phyloP scores from a whole-genome alignment of 208 protist species.

The Trypanosoma avium region DNA sequence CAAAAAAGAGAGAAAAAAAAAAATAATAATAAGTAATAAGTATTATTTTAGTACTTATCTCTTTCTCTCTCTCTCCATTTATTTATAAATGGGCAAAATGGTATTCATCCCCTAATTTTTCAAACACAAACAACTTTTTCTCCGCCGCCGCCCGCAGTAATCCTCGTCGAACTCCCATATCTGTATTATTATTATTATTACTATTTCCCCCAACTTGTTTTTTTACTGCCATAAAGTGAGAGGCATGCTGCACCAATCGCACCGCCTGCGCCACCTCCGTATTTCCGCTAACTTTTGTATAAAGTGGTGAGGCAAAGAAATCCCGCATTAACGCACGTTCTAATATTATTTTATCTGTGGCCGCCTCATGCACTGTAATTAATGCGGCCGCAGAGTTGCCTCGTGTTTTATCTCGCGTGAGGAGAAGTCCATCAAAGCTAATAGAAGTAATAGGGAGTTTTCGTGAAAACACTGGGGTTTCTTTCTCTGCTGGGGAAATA shows the following conservation, averaged over 20 bases:
- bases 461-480: slow-evolving; percentile 42
- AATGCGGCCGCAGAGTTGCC: slow-evolving; percentile 34
- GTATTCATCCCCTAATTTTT: slow-evolving; percentile 65
- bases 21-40: neutral
- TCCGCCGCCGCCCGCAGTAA: slow-evolving; percentile 35
- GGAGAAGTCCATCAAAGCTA: slow-evolving; percentile 58
- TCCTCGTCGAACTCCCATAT: slow-evolving; percentile 1
- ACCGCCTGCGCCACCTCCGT: slow-evolving; percentile 25
- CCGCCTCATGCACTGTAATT: slow-evolving; percentile 51
- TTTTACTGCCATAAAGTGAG: slow-evolving; percentile 70
- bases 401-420: slow-evolving; percentile 19
- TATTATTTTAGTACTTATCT: slow-evolving; percentile 4
- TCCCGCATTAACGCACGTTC: slow-evolving; percentile 61
- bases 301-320: slow-evolving; percentile 55
- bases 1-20: neutral
- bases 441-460: slow-evolving; percentile 55
- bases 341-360: slow-evolving; percentile 37
- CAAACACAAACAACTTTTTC: slow-evolving; percentile 63
- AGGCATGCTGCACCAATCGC: slow-evolving; percentile 25
- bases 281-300: slow-evolving; percentile 35
- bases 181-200: too few relatives aligned
- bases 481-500: slow-evolving; percentile 39
- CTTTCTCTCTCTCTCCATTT: neutral
- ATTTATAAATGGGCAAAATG: slow-evolving; percentile 36
- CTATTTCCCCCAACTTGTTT: slow-evolving; percentile 28